Evolutionary conservation across 306 rosid species (phyloP).

Genomic region (Senna siamea): DNA sequence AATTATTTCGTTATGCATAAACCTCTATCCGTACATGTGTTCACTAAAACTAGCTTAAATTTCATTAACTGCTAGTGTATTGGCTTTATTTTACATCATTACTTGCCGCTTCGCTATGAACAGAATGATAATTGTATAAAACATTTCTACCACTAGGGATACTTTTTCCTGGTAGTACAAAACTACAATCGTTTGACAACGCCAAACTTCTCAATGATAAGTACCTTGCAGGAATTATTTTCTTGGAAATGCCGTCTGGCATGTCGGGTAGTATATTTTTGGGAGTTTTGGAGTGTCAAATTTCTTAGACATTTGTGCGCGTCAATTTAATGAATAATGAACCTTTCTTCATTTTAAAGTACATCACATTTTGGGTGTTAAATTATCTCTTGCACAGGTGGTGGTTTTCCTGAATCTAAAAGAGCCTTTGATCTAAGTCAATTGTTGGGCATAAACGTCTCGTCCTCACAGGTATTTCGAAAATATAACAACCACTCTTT

Average conservation of each 20-base stretch:
- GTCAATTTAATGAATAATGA: constrained; percentile 4
- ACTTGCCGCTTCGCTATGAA: background rate
- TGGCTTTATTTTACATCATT: background rate
- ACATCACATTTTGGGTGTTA: background rate
- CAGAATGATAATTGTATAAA: background rate
- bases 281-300: background rate
- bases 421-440: constrained; percentile 79
- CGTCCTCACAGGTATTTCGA: constrained; percentile 69
- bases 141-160: background rate
- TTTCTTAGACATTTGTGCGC: background rate
- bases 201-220: background rate
- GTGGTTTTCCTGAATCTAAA: constrained; percentile 84
- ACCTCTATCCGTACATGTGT: background rate
- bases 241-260: background rate
- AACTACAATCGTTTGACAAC: background rate
- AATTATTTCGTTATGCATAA: background rate
- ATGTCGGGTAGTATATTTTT: background rate
- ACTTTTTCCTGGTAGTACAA: background rate
- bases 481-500: constrained; percentile 20
- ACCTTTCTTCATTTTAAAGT: background rate
- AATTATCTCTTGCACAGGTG: constrained; percentile 55
- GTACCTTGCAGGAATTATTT: background rate
- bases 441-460: constrained; percentile 65
- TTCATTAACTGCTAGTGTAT: background rate
- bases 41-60: background rate